Evolutionary conservation across 441 rosid species (phyloP), one percentile per base, ranked within the genome.

Genomic region (Capsella rubella): DNA sequence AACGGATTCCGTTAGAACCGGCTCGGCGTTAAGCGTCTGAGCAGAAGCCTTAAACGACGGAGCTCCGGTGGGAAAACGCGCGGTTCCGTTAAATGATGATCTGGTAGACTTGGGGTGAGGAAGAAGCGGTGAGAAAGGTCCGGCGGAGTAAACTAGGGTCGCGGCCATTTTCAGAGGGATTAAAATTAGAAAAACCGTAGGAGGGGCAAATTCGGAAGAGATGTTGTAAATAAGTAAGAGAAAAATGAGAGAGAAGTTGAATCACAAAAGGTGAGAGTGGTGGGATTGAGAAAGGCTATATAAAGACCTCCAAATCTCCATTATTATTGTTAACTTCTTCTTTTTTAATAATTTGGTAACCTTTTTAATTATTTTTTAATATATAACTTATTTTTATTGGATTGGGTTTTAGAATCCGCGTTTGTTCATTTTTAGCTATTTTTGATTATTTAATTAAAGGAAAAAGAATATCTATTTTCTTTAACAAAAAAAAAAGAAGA

Each of bases 1-100:
- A 63, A 55, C 57, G 45, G 75, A 69, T 40, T 56, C 74, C 43
- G 37, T 52, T 4, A 64, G 3, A 9, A 28, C 72, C 11, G 68
- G 45, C 54, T 73, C 83, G 65, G 82, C 78, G 67, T 69, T 37
- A 0, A 81, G 76, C 52, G 83, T 71, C 51, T 68, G 83, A 8
- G 68, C 78, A 4, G 74, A 68, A 37, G 69, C 80, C 54, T 37
- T 69, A 43, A 71, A 65, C 6, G 79, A 79, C 2, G 68, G 12
- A 32, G 73, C 75, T 65, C 71, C 9, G 35, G 31, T 42, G 39
- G 76, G 67, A 61, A 78, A 75, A 2, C 78, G 43, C 1, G 27
- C 74, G 60, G 59, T 34, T 60, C 72, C 69, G 46, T 63, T 76
- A 74, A 11, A 57, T 10, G 58, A 77, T 65, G 58, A 77, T 65